Evolutionary conservation across 148 eudicot genomes (phyloP), one percentile per base, ranked within the genome.

Genomic region (Hydrangea macrophylla): DNA sequence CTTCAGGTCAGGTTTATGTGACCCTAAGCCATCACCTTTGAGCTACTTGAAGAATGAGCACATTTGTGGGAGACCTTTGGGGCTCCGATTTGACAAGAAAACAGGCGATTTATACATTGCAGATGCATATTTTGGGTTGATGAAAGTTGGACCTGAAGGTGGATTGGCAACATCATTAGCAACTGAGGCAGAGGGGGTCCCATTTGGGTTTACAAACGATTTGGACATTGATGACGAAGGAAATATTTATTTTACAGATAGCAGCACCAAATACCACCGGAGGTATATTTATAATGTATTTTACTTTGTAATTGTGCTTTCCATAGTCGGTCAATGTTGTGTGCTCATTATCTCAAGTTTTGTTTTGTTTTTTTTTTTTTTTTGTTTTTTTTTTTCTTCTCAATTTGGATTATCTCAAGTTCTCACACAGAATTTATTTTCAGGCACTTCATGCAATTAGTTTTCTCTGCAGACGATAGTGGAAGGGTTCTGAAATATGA

Each of bases 101-200:
- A 85, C 90, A 33, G 97, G 98, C 42, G 98, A 93, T 58, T 70
- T 93, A 65, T 93, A 90, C 81, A 93, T 93, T 42, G 95, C 96
- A 36, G 98, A 93, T 82, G 96, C 97, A 22, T 93, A 93, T 82
- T 76, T 86, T 69, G 98, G 98, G 42, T 55, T 93, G 73, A 78
- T 90, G 95, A 90, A 88, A 59, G 98, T 93, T 24, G 97, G 98
- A 2, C 86, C 97, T 44, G 79, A 88, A 59, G 98, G 98, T 59
- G 98, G 98, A 8, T 57, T 90, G 50, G 98, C 98, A 67, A 82
- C 79, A 22, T 73, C 89, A 0, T 80, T 93, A 32, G 22, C 89
- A 54, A 85, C 84, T 61, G 89, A 83, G 73, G 98, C 92, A 17
- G 97, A 86, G 76, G 98, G 98, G 3, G 79, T 83, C 1, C 98